Evolutionary conservation across 2,329 filamentous ascomycete genomes (phyloP), one percentile per base, ranked within the genome.

Genomic region (Hyphodiscus sp.): DNA sequence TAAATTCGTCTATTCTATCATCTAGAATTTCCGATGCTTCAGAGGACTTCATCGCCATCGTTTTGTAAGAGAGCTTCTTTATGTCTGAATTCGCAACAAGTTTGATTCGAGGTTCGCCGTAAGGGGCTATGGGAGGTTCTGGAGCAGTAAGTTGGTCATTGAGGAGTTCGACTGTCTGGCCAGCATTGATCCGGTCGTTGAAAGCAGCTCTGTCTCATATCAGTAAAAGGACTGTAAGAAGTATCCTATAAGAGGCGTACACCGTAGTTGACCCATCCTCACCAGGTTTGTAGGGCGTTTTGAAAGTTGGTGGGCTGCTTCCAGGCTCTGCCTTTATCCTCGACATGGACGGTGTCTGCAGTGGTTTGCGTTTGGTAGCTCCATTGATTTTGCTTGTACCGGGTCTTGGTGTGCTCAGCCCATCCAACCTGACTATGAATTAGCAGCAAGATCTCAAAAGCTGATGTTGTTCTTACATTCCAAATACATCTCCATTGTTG

Each of bases 1-100:
- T 78, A 65, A 96, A 96, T 58, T 91, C 90, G 63, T 97, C 91
- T 73, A 99, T 96, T 63, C 91, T 81, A 70, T 97, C 92, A 71
- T 99, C 94, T 8, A 97, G 79, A 45, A 96, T 89, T 69, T 96
- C 91, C 4, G 92, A 95, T 0, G 90, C 85, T 68, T 96, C 91
- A 5, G 89, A 91, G 7, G 94, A 77, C 66, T 96, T 95, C 91
- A 97, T 96, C 1, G 89, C 87, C 77, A 97, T 85, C 1, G 91
- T 89, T 67, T 91, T 94, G 72, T 97, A 99, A 1, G 77, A 83
- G 61, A 96, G 86, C 68, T 96, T 96, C 68, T 91, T 91, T 65
- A 90, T 80, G 68, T 97, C 92, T 1, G 90, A 92, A 55, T 89
- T 88, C 2, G 90, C 88, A 6, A 86, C 91, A 19, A 96, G 78